phyloP scores from a whole-genome alignment of 176 grass and related monocot species.

The Triticum monococcum region DNA sequence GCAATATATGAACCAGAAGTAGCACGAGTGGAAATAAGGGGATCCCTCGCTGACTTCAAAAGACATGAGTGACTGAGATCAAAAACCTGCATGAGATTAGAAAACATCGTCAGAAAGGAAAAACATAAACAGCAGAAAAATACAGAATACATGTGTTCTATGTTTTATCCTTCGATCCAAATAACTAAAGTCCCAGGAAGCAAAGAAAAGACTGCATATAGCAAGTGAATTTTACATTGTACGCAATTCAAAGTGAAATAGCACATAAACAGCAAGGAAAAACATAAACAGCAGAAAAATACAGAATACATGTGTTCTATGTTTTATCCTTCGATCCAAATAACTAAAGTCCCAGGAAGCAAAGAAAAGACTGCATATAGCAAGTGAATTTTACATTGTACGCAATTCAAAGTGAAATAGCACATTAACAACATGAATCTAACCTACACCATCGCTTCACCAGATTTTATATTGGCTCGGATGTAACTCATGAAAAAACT shows the following conservation, averaged over 20 bases:
- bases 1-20: conserved; percentile 80
- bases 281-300: background rate
- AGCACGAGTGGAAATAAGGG: conserved; percentile 58
- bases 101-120: background rate
- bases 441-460: background rate
- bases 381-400: background rate
- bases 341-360: background rate
- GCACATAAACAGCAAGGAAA: background rate
- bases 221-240: background rate
- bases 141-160: background rate
- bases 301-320: background rate
- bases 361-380: background rate
- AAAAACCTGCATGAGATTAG: conserved; percentile 33
- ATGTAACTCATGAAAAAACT: background rate
- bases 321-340: background rate
- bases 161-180: background rate
- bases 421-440: background rate
- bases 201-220: too few relatives aligned
- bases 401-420: background rate
- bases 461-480: background rate
- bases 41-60: conserved; percentile 50
- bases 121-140: background rate
- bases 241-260: background rate
- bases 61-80: conserved; percentile 56
- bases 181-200: background rate